These are phyloP conservation scores for Mucor piriformis DNA, from an alignment of 371 early-diverging fungal species.

Conservation along the genomic window DNA sequence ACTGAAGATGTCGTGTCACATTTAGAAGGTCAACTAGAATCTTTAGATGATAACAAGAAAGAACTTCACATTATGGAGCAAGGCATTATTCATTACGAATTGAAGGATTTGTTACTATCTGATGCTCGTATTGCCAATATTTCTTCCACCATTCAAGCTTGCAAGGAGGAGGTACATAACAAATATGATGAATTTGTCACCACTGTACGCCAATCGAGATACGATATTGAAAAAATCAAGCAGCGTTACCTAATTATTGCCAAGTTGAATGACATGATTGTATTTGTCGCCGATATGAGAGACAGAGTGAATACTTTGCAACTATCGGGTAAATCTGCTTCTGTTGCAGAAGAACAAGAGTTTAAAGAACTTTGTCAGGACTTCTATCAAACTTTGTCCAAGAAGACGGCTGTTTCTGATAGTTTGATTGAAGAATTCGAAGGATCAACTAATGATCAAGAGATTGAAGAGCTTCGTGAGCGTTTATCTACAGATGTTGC, in stretches of 20 bases:
- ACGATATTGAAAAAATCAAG: neutral
- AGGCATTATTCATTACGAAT: neutral
- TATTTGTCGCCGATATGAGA: slow-evolving; percentile 30
- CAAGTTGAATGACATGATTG: slow-evolving; percentile 34
- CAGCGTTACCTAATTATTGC: slow-evolving; percentile 18
- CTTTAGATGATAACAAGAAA: slow-evolving; percentile 19
- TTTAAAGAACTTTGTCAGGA: slow-evolving; percentile 36
- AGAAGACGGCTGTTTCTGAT: slow-evolving; percentile 29
- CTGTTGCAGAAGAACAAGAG: slow-evolving; percentile 27
- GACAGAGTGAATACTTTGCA: slow-evolving; percentile 37
- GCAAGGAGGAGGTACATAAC: neutral
- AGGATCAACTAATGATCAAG: slow-evolving; percentile 9
- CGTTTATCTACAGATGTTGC: slow-evolving; percentile 15
- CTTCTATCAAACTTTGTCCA: slow-evolving; percentile 11
- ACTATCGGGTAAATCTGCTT: slow-evolving; percentile 17
- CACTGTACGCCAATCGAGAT: neutral
- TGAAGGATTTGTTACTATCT: neutral
- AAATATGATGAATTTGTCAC: neutral
- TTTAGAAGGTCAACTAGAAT: slow-evolving; percentile 14
- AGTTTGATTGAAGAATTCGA: neutral
- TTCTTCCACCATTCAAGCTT: neutral
- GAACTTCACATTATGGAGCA: neutral
- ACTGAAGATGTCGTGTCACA: slow-evolving; percentile 7
- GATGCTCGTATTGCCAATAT: neutral
- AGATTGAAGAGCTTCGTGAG: slow-evolving; percentile 22